Base-by-base conservation (phyloP, 495 filamentous ascomycete species). In the Lasiosphaeris hirsuta region DNA sequence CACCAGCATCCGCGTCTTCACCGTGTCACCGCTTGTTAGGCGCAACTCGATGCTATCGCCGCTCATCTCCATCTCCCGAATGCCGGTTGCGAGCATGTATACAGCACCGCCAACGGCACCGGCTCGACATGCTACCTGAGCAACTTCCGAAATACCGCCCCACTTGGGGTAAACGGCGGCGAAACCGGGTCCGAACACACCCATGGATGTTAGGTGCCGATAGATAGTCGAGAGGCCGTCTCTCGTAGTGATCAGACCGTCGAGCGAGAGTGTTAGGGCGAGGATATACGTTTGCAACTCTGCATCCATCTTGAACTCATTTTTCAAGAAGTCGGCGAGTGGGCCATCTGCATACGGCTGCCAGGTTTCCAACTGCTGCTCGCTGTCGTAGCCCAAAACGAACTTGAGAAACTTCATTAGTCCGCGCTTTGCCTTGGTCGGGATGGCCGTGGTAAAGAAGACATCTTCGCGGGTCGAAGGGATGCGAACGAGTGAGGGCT, bases 331-430 rank as follows among this genome's bases (percentile, higher is more conserved):
- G 2, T 79, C 75, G 0, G 78, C 63, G 41, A 96, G 82, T 0
- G 84, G 70, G 53, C 68, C 70, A 7, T 80, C 69, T 11, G 75
- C 73, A 46, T 66, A 38, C 19, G 52, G 54, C 43, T 61, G 43
- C 65, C 67, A 70, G 8, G 11, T 17, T 3, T 84, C 79, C 8
- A 63, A 58, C 59, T 85, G 78, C 33, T 80, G 73, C 19, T 82
- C 71, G 56, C 71, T 69, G 48, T 84, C 80, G 60, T 84, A 84
- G 56, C 86, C 79, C 35, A 78, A 74, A 30, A 87, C 85, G 64
- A 90, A 90, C 66, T 89, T 90, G 53, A 97, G 79, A 57, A 96
- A 92, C 68, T 89, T 92, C 88, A 94, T 95, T 58, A 97, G 68
- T 3, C 79, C 80, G 48, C 92, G 85, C 72, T 95, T 96, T 0